A percentile compares a stretch with the other conserved stretches of the same genome.
Conservation (phyloP, 116 monocot genomes). For the Cymodocea nodosa region DNA sequence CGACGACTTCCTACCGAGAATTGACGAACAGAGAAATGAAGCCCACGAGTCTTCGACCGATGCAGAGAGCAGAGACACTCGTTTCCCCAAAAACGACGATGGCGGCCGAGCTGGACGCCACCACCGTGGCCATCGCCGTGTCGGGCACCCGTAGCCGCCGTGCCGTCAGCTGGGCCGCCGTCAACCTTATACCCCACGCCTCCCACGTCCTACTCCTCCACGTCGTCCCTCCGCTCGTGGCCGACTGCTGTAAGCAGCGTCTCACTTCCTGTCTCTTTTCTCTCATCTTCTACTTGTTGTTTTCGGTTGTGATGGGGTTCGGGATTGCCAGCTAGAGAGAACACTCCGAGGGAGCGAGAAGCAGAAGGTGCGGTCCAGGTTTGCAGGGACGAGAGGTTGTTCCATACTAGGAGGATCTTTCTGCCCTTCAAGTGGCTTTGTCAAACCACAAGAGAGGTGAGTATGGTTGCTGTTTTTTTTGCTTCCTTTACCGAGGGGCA, state of each 20-base stretch:
- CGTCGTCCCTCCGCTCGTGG: conserved; percentile 10
- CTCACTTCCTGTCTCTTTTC: background rate
- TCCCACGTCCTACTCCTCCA: conserved; percentile 19
- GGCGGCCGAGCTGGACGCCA: background rate
- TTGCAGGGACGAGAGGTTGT: conserved; percentile 7
- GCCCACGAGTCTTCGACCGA: no score
- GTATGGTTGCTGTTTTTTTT: background rate
- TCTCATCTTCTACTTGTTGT: background rate
- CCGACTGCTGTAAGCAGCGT: conserved; percentile 2
- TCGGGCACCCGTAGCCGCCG: conserved; percentile 13
- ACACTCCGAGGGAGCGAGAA: conserved; percentile 22
- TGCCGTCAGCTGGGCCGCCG: conserved; percentile 19
- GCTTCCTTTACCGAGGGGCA: background rate
- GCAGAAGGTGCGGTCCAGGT: conserved; percentile 25
- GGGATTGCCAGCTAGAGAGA: conserved; percentile 27
- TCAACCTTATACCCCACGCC: conserved; percentile 17
- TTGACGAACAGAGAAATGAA: no score
- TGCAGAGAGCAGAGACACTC: no score
- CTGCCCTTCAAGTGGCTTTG: background rate
- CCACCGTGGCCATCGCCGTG: conserved; percentile 13
- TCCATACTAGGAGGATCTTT: background rate
- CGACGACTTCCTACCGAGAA: no score
- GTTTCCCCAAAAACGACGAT: no score
- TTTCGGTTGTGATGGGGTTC: background rate
- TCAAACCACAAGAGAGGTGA: background rate